Conservation (phyloP, 768 basidiomycete genomes). For the Hygrocybe coccinea region DNA sequence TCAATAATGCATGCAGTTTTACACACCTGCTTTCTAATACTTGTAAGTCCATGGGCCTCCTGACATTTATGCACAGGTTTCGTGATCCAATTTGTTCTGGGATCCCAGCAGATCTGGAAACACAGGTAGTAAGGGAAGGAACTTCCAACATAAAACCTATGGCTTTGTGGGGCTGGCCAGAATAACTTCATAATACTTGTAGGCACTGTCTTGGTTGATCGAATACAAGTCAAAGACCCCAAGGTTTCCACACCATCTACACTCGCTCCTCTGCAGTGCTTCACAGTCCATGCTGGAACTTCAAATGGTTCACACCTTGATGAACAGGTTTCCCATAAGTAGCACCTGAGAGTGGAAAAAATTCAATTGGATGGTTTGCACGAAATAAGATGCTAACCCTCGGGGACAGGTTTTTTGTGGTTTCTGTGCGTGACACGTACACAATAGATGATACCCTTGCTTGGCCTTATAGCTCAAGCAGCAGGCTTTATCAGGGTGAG, state of each 20-base stretch:
- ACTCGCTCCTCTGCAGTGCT: conserved; percentile 98
- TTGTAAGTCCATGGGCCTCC: conserved; percentile 95
- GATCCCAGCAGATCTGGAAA: conserved; percentile 39
- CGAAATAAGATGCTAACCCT: conserved; percentile 51
- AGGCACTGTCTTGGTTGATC: conserved; percentile 98
- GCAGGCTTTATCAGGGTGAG: conserved; percentile 98
- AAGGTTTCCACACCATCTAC: conserved; percentile 91
- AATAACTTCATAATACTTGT: conserved; percentile 99
- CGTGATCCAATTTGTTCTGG: conserved; percentile 98
- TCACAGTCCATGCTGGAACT: conserved; percentile 90
- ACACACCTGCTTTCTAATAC: conserved; percentile 85
- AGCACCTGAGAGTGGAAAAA: conserved; percentile 53
- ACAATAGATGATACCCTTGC: conserved; percentile 99
- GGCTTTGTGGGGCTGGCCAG: conserved; percentile 97
- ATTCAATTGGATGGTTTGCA: not conserved
- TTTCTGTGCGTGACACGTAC: conserved; percentile 96
- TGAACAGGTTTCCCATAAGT: conserved; percentile 99
- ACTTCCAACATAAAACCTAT: conserved; percentile 42
- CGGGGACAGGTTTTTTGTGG: conserved; percentile 97
- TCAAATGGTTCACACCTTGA: conserved; percentile 99
- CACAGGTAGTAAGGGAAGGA: not conserved
- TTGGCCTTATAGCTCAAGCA: conserved; percentile 99
- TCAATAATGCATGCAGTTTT: conserved; percentile 3
- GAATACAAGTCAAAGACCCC: conserved; percentile 98
- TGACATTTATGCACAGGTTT: conserved; percentile 99